Base-by-base conservation (phyloP, 306 rosid species). In the Datisca glomerata region DNA sequence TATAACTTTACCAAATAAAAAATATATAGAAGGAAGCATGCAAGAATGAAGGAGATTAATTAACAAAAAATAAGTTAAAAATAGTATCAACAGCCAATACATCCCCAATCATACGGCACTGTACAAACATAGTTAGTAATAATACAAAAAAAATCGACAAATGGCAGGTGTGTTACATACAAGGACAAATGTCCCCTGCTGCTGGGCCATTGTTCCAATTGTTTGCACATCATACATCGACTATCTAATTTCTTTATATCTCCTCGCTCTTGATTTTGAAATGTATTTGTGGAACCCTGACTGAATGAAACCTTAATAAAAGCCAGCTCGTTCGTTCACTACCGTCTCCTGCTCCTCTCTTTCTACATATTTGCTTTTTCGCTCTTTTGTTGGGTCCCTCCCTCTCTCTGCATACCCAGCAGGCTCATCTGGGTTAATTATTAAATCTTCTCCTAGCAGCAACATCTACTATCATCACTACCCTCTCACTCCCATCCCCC, bases 221-320 rank as follows among this genome's bases (percentile, higher is more conserved):
- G 52, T 47, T 24, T 47, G 15, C 52, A 47, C 38, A 46, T 27
- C 51, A 22, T 27, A 22, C 31, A 22, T 18, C 49, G n/a, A n/a
- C n/a, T n/a, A n/a, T n/a, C n/a, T n/a, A 12, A 16, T 16, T 8
- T 22, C 10, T n/a, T 2, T 43, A 15, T 21, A 7, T 27, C 27
- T 8, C 22, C 49, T 45, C 51, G 15, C 15, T 45, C 13, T 2
- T 8, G 3, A 5, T 3, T 47, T 29, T 47, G 52, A 47, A 47
- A 21, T 28, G 24, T 46, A 35, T n/a, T 22, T n/a, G n/a, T n/a
- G n/a, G n/a, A n/a, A n/a, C 34, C 11, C 13, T 14, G 14, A 14
- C 32, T 19, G 21, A 20, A 32, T 12, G 37, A 10, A 21, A 3
- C 56, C 56, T 37, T 24, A 15, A 49, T 49, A 37, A 49, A 31